Conservation (phyloP, 192 early-diverging fungal species). For the Chytriomyces confervae region DNA sequence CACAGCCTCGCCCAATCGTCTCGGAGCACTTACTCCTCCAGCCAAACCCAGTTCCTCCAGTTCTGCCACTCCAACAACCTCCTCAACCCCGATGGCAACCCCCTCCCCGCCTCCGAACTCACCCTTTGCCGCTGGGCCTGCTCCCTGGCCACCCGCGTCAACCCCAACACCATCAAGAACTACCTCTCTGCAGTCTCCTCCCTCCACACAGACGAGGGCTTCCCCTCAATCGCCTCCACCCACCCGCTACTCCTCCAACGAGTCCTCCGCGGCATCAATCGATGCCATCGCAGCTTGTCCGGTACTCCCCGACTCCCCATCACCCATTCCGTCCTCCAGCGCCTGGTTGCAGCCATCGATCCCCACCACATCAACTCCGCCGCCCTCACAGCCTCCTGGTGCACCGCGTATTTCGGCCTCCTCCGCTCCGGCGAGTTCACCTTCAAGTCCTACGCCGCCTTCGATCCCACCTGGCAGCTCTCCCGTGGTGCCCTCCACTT, state of each 20-base stretch:
- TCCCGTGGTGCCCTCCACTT: not conserved
- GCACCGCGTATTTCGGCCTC: not conserved
- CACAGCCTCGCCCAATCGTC: constrained; percentile 14
- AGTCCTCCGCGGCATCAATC: not conserved
- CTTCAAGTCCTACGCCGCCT: not conserved
- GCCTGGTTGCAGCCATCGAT: too few species aligned
- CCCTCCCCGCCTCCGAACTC: not conserved
- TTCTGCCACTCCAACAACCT: not conserved
- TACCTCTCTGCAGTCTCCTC: not conserved
- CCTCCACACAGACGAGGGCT: not conserved
- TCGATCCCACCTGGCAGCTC: not conserved
- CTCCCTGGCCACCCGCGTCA: not conserved
- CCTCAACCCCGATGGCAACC: not conserved
- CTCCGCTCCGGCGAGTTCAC: not conserved
- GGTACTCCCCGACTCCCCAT: not conserved
- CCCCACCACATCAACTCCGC: not conserved
- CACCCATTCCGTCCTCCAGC: not conserved
- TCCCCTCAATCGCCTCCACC: not conserved
- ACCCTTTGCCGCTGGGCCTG: not conserved
- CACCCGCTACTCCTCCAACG: not conserved
- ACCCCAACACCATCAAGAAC: constrained; percentile 7
- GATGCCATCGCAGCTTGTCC: not conserved
- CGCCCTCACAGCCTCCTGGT: not conserved
- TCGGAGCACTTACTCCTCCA: not conserved
- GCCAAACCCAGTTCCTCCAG: not conserved